Percentiles rank a stretch among this genome's conserved stretches.
These are phyloP conservation scores for Naganishia randhawae DNA, from an alignment of 768 basidiomycete species.

Conservation along the genomic window DNA sequence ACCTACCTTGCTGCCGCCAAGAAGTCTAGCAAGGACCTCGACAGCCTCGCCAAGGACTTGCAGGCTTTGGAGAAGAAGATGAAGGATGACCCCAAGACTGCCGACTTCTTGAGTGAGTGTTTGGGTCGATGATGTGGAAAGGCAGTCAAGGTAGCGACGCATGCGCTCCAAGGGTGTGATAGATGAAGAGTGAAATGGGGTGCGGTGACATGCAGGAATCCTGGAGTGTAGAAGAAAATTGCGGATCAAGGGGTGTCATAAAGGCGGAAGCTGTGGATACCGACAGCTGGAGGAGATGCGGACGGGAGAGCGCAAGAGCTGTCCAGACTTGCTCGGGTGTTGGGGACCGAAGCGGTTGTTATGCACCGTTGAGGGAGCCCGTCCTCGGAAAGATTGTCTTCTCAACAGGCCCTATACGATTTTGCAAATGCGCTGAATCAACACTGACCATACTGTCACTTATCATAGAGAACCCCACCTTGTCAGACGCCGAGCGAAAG, in stretches of 20 bases:
- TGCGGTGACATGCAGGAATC: no score
- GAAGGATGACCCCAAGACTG: conserved; percentile 62
- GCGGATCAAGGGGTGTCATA: no score
- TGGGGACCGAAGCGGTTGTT: no score
- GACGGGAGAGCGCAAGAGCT: no score
- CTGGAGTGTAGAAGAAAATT: no score
- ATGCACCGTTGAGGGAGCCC: no score
- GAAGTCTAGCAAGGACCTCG: conserved; percentile 77
- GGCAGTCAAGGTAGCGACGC: no score
- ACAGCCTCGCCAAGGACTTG: conserved; percentile 81
- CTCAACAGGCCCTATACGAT: not conserved
- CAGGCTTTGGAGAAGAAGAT: conserved; percentile 66
- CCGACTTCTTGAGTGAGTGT: conserved; percentile 61
- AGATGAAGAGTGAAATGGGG: not conserved
- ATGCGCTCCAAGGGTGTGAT: no score
- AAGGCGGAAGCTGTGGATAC: no score
- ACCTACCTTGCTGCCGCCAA: conserved; percentile 56
- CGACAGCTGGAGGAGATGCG: no score
- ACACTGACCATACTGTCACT: conserved; percentile 6
- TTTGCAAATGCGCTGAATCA: not conserved
- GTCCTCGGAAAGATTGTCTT: not conserved
- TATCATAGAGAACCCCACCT: conserved; percentile 70
- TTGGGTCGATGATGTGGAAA: not conserved
- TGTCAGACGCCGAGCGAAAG: conserved; percentile 72
- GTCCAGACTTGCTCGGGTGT: no score